Conservation (phyloP, 1,284 basidiomycete species). For the Tilletia indica region DNA sequence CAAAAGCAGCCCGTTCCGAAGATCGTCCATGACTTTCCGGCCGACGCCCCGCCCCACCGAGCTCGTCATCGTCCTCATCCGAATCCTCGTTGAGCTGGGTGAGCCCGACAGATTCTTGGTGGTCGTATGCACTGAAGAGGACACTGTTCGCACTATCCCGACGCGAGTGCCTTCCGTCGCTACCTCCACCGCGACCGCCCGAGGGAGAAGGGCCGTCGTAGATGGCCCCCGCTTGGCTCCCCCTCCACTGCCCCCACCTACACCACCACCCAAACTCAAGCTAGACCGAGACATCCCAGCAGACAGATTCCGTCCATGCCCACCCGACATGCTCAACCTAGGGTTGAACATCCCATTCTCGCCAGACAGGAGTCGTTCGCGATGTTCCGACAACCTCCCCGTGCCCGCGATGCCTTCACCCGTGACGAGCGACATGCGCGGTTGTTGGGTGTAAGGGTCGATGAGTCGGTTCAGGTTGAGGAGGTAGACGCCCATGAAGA, state of each 20-base stretch:
- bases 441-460: slow-evolving; percentile 46
- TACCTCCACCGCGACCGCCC: not conserved
- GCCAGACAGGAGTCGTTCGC: slow-evolving; percentile 38
- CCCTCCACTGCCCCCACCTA: slow-evolving; percentile 27
- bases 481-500: slow-evolving; percentile 54
- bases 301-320: not conserved
- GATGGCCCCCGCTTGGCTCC: slow-evolving; percentile 20
- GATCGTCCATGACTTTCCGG: not conserved
- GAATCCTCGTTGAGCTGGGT: slow-evolving; percentile 42
- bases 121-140: slow-evolving; percentile 47
- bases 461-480: slow-evolving; percentile 51
- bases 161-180: slow-evolving; percentile 23
- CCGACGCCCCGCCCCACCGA: not conserved
- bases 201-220: slow-evolving; percentile 15
- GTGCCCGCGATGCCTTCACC: slow-evolving; percentile 43
- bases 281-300: slow-evolving; percentile 26
- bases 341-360: slow-evolving; percentile 16
- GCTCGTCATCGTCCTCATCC: slow-evolving; percentile 26
- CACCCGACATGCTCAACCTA: slow-evolving; percentile 11
- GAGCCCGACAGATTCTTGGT: slow-evolving; percentile 43
- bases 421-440: slow-evolving; percentile 48
- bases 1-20: not conserved
- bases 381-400: slow-evolving; percentile 38
- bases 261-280: slow-evolving; percentile 24
- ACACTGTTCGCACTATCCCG: slow-evolving; percentile 35